These are phyloP conservation scores for Fagopyrum esculentum DNA, from an alignment of 148 eudicot genomes.

Conservation along the genomic window DNA sequence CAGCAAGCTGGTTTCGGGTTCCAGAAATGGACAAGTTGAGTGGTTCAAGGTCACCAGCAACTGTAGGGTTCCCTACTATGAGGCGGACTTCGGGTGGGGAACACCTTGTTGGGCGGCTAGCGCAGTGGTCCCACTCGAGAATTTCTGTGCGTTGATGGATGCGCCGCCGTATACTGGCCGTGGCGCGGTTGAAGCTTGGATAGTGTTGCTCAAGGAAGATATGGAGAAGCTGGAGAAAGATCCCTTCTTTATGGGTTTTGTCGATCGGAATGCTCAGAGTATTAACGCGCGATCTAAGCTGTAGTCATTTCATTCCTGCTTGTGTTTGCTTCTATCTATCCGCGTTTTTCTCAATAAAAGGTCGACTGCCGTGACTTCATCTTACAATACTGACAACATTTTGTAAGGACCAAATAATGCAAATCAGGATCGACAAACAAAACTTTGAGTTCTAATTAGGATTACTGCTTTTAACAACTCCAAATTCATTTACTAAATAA, in stretches of 20 bases:
- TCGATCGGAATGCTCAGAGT: neutral
- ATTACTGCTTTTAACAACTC: too few species aligned
- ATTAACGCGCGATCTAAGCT: neutral
- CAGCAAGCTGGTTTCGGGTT: neutral
- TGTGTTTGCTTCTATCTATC: too few species aligned
- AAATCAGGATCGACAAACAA: too few species aligned
- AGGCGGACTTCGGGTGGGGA: conserved; percentile 5
- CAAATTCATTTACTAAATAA: too few species aligned
- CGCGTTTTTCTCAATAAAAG: too few species aligned
- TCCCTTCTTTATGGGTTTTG: neutral
- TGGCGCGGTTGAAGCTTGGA: conserved; percentile 1
- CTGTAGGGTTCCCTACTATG: conserved; percentile 7
- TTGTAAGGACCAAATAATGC: too few species aligned
- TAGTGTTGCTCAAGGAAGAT: neutral
- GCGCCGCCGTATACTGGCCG: neutral
- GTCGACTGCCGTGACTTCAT: too few species aligned
- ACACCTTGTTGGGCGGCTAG: neutral
- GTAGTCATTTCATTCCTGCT: neutral
- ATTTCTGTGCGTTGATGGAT: neutral
- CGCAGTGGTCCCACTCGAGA: neutral
- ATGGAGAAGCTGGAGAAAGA: neutral
- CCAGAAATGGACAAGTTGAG: neutral
- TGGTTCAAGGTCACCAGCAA: conserved; percentile 2
- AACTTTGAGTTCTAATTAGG: too few species aligned
- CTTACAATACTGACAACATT: too few species aligned